phyloP scores from a whole-genome alignment of 495 filamentous ascomycete species.

The Penicillium cataractarum region DNA sequence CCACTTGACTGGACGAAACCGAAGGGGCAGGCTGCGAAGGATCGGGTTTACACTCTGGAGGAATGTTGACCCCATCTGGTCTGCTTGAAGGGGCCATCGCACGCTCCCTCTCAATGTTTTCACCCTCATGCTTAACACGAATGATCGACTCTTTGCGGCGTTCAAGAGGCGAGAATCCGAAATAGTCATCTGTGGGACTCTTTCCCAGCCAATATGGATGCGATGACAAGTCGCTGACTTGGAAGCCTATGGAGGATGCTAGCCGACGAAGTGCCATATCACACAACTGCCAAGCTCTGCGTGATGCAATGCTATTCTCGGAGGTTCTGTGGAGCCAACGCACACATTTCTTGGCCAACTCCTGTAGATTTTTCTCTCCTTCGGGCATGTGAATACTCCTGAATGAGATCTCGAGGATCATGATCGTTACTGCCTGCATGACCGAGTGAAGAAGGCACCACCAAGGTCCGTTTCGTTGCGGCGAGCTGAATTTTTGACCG shows the following conservation, averaged over 20 bases:
- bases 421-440: conserved; percentile 60
- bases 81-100: neutral
- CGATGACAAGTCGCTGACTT: conserved; percentile 1
- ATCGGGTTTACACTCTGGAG: neutral
- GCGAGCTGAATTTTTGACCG: conserved; percentile 30
- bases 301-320: conserved; percentile 49
- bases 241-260: neutral
- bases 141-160: neutral
- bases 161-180: neutral
- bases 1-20: neutral
- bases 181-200: neutral
- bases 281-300: conserved; percentile 51
- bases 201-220: neutral
- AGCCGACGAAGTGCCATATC: neutral
- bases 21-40: neutral
- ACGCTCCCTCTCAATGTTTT: neutral
- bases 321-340: conserved; percentile 57
- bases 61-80: neutral
- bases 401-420: conserved; percentile 64
- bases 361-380: conserved; percentile 47
- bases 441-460: conserved; percentile 65
- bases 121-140: neutral
- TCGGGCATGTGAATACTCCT: conserved; percentile 53
- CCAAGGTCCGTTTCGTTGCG: conserved; percentile 60
- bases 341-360: conserved; percentile 54